A percentile compares a stretch with the other conserved stretches of the same genome.
Evolutionary conservation across 306 rosid genomes (phyloP).

Genomic region (Parietaria judaica): DNA sequence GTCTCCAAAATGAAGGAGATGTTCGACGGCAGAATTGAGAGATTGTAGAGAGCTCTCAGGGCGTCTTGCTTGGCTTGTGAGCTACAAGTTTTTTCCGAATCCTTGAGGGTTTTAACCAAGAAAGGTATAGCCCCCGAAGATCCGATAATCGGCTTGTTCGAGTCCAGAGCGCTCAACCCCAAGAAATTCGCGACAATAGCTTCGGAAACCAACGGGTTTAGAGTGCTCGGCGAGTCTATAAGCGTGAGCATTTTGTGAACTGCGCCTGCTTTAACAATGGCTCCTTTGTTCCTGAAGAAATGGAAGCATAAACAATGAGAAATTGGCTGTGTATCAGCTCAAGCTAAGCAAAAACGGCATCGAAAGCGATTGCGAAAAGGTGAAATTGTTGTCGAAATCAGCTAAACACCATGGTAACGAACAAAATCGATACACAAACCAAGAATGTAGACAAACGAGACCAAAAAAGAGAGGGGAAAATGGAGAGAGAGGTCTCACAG

Average conservation of each 20-base stretch:
- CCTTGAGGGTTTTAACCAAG: slow-evolving; percentile 49
- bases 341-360: too few relatives aligned
- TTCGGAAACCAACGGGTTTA: slow-evolving; percentile 54
- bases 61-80: slow-evolving; percentile 80
- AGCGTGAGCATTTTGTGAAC: slow-evolving; percentile 88
- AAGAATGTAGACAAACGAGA: slow-evolving; percentile 17
- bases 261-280: slow-evolving; percentile 80
- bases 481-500: slow-evolving; percentile 41
- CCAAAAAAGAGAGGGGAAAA: not conserved
- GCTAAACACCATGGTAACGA: not conserved
- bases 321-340: not conserved
- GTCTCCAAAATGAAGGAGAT: slow-evolving; percentile 61
- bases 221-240: slow-evolving; percentile 40
- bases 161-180: slow-evolving; percentile 86
- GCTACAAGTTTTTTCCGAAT: slow-evolving; percentile 25
- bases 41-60: slow-evolving; percentile 82
- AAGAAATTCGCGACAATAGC: slow-evolving; percentile 88
- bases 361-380: too few relatives aligned
- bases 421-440: not conserved
- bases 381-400: not conserved
- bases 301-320: not conserved
- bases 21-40: slow-evolving; percentile 57
- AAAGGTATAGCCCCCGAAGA: slow-evolving; percentile 90
- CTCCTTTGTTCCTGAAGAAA: slow-evolving; percentile 72
- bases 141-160: slow-evolving; percentile 79